Base-by-base conservation (phyloP, 768 basidiomycete genomes). In the Tulasnella sp. region DNA sequence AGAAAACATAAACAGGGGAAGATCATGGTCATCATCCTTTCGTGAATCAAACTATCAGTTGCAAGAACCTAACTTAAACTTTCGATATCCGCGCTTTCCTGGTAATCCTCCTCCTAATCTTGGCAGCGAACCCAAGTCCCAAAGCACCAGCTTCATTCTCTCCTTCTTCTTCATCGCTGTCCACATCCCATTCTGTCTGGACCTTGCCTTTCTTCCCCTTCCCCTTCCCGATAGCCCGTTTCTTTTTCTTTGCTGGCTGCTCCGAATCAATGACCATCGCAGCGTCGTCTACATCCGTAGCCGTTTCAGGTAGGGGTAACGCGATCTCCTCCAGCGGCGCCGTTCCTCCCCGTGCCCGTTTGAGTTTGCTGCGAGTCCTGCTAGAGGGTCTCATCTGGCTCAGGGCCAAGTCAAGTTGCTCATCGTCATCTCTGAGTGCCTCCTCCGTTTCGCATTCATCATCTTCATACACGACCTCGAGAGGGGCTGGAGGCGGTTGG, bases 191-290 rank as follows among this genome's bases (percentile, higher is more conserved):
- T 29, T 42, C 42, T 22, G 15, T 45, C 56, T 49, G 45, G 4
- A 21, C 49, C 34, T 44, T 51, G 11, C 45, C 57, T 41, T 49
- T 59, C 29, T 38, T 38, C 31, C 42, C 53, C 3, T 34, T 53
- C 10, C 42, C 53, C 5, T 34, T 53, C 19, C 59, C 59, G 7
- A 60, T 27, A 3, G 44, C 31, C 0, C 57, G 41, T 41, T 55
- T 59, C 59, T 53, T 60, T 30, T 60, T 60, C 49, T 29, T 38
- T 22, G 30, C 50, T 11, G 49, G 49, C 41, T 52, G 50, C 12
- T 51, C 49, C 25, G 11, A 43, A 49, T 61, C 70, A 63, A 69
- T 67, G 8, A 64, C 41, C 71, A 77, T 82, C 30, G 42, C n/a
- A 21, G 52, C 45, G 29, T 43, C 41, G 15, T 56, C 44, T 15